phyloP scores from a whole-genome alignment of 208 protist species.

The Trypanosoma grayi region DNA sequence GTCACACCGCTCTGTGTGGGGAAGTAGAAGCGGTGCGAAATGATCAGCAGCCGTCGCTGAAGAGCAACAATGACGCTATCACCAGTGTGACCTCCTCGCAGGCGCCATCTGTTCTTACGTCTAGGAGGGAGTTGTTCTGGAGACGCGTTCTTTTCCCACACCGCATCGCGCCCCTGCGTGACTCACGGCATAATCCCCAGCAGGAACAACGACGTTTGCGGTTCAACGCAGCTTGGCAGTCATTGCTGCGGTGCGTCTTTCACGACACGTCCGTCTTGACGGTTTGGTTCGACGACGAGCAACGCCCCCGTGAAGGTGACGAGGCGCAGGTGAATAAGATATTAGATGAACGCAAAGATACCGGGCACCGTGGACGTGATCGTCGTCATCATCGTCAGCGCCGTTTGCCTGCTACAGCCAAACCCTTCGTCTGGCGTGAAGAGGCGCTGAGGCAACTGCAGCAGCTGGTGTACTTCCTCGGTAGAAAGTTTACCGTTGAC shows the following conservation, averaged over 20 bases:
- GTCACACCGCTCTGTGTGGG: background rate
- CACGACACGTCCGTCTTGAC: background rate
- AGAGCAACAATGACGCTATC: background rate
- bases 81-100: background rate
- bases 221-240: conserved; percentile 12
- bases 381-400: background rate
- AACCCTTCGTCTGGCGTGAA: background rate
- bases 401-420: background rate
- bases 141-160: conserved; percentile 1
- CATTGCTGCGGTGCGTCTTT: conserved; percentile 12
- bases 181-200: background rate
- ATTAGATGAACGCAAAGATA: background rate
- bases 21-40: background rate
- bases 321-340: background rate
- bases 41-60: background rate
- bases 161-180: background rate
- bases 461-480: conserved; percentile 15
- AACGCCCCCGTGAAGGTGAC: background rate
- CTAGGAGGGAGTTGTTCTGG: conserved; percentile 5
- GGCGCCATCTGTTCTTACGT: background rate
- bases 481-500: background rate
- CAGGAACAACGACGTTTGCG: background rate
- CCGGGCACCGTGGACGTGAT: background rate
- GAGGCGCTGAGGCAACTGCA: conserved; percentile 17
- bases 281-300: conserved; percentile 17